Conservation (phyloP, 2,329 filamentous ascomycete genomes). For the Aspergillus tanneri region DNA sequence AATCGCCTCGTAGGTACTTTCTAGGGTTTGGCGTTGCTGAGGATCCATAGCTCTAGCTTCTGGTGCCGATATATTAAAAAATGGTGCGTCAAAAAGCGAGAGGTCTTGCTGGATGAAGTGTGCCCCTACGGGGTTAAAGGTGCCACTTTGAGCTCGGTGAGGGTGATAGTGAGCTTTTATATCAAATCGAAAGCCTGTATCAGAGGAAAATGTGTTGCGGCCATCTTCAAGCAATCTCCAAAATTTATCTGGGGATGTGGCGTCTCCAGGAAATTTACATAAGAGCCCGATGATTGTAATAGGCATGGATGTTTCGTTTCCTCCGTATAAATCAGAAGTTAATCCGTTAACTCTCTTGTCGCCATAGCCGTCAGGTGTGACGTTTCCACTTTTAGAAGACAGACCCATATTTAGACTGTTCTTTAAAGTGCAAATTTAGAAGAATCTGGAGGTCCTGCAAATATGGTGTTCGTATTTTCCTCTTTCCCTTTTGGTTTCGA, state of each 20-base stretch:
- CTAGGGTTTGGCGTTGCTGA: slow-evolving; percentile 13
- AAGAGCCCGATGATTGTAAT: neutral
- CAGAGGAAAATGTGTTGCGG: neutral
- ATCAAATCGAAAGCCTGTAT: slow-evolving; percentile 2
- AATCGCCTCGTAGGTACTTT: slow-evolving; percentile 12
- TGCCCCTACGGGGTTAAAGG: neutral
- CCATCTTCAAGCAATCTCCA: slow-evolving; percentile 7
- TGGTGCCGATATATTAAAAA: slow-evolving; percentile 10
- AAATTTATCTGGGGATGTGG: neutral
- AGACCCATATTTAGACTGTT: too few relatives aligned
- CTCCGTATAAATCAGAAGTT: too few relatives aligned
- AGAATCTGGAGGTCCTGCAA: too few relatives aligned
- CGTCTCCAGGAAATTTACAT: neutral
- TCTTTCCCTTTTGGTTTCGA: too few relatives aligned
- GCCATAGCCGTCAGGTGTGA: too few relatives aligned
- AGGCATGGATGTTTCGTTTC: too few relatives aligned
- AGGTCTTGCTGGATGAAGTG: slow-evolving; percentile 10
- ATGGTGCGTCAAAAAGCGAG: slow-evolving; percentile 9
- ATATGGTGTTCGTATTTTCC: too few relatives aligned
- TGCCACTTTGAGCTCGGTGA: neutral
- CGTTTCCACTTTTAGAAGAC: too few relatives aligned
- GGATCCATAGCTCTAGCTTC: slow-evolving; percentile 21
- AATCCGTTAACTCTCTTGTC: too few relatives aligned
- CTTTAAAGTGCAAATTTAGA: too few relatives aligned
- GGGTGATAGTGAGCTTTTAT: slow-evolving; percentile 5